These are phyloP conservation scores for Tulasnella sp. DNA, from an alignment of 768 basidiomycete genomes.

Conservation along the genomic window DNA sequence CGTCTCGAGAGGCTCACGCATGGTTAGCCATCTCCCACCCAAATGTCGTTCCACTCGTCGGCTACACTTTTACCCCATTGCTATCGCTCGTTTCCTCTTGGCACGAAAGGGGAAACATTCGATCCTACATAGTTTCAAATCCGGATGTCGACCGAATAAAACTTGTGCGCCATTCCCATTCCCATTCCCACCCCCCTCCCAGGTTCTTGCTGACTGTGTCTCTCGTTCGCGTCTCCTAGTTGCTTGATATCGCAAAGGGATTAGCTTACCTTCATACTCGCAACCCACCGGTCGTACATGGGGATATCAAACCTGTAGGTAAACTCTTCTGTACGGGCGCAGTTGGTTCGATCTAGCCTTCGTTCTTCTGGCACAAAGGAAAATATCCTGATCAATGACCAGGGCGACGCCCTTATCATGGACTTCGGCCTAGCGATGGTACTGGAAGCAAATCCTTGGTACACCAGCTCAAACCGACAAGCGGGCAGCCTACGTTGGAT, in stretches of 20 bases:
- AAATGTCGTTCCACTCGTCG: background rate
- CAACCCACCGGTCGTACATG: background rate
- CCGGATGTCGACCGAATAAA: background rate
- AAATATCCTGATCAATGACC: constrained; percentile 7
- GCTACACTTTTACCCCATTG: background rate
- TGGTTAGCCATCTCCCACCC: background rate
- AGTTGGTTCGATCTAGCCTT: background rate
- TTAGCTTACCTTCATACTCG: background rate
- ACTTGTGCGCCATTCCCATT: background rate
- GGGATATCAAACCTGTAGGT: background rate
- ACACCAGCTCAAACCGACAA: background rate
- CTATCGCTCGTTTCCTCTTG: background rate
- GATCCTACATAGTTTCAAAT: background rate
- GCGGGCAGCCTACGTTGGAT: background rate
- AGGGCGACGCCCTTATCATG: constrained; percentile 2
- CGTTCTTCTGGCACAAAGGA: background rate
- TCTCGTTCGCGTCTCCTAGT: background rate
- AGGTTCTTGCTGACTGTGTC: too few relatives aligned
- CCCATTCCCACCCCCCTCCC: too few relatives aligned
- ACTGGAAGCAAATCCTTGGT: background rate
- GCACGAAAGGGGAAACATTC: background rate
- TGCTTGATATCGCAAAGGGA: background rate
- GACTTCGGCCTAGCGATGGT: background rate
- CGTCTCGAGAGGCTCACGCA: background rate
- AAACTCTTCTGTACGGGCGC: background rate